Conservation (phyloP, 2,329 filamentous ascomycete genomes). For the Leptodontidium sp. region DNA sequence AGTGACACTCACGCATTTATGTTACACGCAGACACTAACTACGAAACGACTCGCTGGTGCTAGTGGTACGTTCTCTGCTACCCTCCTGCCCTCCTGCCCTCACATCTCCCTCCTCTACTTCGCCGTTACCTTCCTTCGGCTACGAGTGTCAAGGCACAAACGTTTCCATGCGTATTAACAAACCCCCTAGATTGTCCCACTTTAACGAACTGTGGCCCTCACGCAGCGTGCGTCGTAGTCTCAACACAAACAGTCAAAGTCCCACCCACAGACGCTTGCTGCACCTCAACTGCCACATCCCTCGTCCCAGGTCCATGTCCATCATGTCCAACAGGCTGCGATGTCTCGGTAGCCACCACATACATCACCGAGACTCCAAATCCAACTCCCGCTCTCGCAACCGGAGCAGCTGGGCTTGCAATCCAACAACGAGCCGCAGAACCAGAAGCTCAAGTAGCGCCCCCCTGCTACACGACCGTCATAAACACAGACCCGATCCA, state of each 20-base stretch:
- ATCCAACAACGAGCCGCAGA: background rate
- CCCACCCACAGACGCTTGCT: constrained; percentile 51
- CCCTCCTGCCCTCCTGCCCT: background rate
- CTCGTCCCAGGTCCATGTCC: constrained; percentile 40
- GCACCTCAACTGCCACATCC: constrained; percentile 48
- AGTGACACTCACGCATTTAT: constrained; percentile 34
- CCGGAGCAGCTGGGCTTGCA: no score
- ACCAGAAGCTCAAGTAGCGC: constrained; percentile 10
- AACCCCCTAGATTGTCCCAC: constrained; percentile 23
- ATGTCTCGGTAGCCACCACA: constrained; percentile 26
- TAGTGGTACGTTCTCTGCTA: background rate
- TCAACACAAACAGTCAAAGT: constrained; percentile 48
- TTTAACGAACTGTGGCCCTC: constrained; percentile 20
- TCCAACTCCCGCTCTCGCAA: background rate
- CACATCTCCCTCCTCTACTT: background rate
- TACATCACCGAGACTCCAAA: constrained; percentile 17
- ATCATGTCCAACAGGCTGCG: constrained; percentile 43
- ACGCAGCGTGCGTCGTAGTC: constrained; percentile 32
- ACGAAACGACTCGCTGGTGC: constrained; percentile 14
- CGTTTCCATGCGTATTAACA: background rate
- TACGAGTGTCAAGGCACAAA: background rate
- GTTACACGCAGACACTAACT: constrained; percentile 44
- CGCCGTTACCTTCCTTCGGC: background rate
- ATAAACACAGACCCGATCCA: constrained; percentile 5
- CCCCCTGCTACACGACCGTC: constrained; percentile 4